Evolutionary conservation across 2,329 filamentous ascomycete genomes (phyloP), one percentile per base, ranked within the genome.

Genomic region (Pseudodiploospora longispora): DNA sequence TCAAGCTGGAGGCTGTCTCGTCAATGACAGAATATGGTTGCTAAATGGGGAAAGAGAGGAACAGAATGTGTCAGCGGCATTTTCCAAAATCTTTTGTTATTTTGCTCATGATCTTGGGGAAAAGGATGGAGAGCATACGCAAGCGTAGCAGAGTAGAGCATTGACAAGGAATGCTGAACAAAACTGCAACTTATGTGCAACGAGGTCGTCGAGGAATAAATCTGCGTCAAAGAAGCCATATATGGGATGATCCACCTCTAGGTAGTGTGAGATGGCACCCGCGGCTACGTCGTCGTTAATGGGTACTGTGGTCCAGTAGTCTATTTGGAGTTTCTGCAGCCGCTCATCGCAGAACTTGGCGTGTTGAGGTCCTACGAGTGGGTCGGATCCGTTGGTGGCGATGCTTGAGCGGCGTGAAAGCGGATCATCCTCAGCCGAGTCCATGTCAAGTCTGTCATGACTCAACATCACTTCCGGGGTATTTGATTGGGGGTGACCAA

Each of bases 81-180:
- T 19, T 19, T 19, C 19, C 19, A 19, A 19, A 19, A 19, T 19
- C 19, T 19, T 19, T 19, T 19, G 19, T 19, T 19, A 19, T 19
- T 19, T 19, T 19, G 19, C 19, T 19, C 19, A 34, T 34, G 3
- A 34, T 9, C 32, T 34, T 9, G 9, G 12, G 32, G 32, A 9
- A 34, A 34, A 12, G 32, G 32, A 9, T 9, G 32, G 32, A 9
- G 32, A 34, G 9, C 12, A 12, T 50, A 66, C 64, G 44, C 56
- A 62, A 10, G 57, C 60, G 30, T 59, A 49, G 38, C 56, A 62
- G 50, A 67, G 44, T 3, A 66, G 33, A 6, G 61, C 50, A 38
- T 57, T 55, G 4, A 65, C 58, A 0, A 67, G 50, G 27, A 65
- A 60, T 1, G 48, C 42, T 6, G 61, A 66, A 30, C 62, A 66